Evolutionary conservation across 129 eudicot species (phyloP), one percentile per base, ranked within the genome.

Genomic region (Chrysanthemum makinoi): DNA sequence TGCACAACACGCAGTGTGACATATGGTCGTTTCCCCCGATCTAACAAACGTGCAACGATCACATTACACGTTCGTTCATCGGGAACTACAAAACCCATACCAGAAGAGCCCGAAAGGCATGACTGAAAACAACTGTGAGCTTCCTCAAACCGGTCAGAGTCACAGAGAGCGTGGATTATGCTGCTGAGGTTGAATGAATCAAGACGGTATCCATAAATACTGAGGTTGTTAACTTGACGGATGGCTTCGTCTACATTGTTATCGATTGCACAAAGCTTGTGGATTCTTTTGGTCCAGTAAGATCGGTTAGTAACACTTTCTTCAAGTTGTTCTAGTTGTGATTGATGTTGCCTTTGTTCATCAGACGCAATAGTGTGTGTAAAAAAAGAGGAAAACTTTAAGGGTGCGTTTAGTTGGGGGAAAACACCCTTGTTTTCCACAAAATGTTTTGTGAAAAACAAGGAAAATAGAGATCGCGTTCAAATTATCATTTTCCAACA

Each of bases 11-110:
- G 46, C 69, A 80, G 80, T 1, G 97, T 89, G 28, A 33, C 50
- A 4, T 43, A 39, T 2, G 99, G 96, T 46, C 62, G 49, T 66
- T 56, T 55, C 66, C 26, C 66, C 22, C 79, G 83, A 62, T 82
- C 70, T 2, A 94, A 87, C 48, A 94, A 66, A 3, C 87, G 75
- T 0, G 99, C 93, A 51, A 94, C 81, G 30, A 94, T 77, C 6
- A 94, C 93, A 69, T 94, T 94, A 79, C 99, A 94, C 2, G 95
- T 86, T 10, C 89, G 86, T 62, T 94, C 96, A 77, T 90, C 91
- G 0, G 96, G 96, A 62, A 82, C 47, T 26, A 58, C 62, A 7
- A 10, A 65, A 5, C n/a, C 48, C 15, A 58, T 22, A 10, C 10
- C 26, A 3, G 10, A 17, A 28, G 43, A 30, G 43, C 6, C 51